A percentile compares a stretch with the other conserved stretches of the same genome.
Evolutionary conservation across 1,284 basidiomycete genomes (phyloP).

Genomic region (Irpex sp.): DNA sequence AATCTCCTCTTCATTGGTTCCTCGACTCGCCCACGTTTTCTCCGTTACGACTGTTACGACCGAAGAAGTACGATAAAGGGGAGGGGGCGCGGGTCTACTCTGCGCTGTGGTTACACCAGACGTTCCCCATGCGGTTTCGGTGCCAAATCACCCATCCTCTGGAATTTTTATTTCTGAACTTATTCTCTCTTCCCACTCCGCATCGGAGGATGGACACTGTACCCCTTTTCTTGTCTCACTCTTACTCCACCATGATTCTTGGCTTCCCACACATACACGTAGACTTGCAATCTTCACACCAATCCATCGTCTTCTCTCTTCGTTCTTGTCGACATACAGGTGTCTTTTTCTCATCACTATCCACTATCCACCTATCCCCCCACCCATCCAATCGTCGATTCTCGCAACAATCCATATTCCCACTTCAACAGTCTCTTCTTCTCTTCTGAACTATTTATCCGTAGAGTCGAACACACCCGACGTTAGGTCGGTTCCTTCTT

Average conservation of each 20-base stretch:
- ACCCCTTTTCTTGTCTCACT: background rate
- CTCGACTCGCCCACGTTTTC: background rate
- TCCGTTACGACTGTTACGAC: background rate
- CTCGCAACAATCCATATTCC: background rate
- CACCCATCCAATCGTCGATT: background rate
- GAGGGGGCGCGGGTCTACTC: background rate
- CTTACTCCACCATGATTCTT: background rate
- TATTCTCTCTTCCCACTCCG: background rate
- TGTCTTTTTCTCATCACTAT: background rate
- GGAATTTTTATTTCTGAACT: slow-evolving; percentile 4
- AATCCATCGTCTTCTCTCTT: background rate
- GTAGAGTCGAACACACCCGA: background rate
- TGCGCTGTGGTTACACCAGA: background rate
- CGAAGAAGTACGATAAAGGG: slow-evolving; percentile 1
- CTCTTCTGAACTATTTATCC: background rate
- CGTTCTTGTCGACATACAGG: background rate
- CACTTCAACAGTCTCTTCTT: background rate
- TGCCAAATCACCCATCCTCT: background rate
- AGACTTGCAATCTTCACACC: background rate
- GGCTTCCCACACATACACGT: background rate
- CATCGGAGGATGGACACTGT: background rate
- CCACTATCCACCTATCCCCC: background rate
- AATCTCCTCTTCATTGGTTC: background rate
- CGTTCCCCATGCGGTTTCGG: background rate
- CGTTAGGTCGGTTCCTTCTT: background rate